Percentiles rank a stretch among this genome's conserved stretches.
These are phyloP conservation scores for Taxawa tesnikishii DNA, from an alignment of 2,329 filamentous ascomycete genomes.

Conservation along the genomic window DNA sequence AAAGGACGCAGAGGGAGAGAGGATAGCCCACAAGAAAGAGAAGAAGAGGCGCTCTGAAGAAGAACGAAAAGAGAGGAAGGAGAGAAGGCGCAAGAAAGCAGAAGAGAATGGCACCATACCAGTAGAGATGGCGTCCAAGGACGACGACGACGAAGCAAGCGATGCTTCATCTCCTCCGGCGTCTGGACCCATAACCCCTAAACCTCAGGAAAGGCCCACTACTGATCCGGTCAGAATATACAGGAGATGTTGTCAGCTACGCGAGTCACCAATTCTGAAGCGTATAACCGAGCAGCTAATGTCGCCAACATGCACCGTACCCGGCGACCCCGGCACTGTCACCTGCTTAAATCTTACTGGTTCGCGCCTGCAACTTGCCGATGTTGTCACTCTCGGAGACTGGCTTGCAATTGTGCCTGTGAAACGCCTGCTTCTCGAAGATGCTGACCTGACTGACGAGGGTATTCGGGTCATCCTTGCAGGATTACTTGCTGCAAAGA, in stretches of 20 bases:
- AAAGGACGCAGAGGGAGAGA: slow-evolving; percentile 16
- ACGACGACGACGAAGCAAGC: slow-evolving; percentile 17
- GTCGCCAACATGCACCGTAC: slow-evolving; percentile 52
- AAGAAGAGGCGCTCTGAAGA: slow-evolving; percentile 95
- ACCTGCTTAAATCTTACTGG: slow-evolving; percentile 72
- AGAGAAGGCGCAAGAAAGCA: slow-evolving; percentile 72
- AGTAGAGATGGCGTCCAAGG: slow-evolving; percentile 66
- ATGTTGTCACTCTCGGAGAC: slow-evolving; percentile 79
- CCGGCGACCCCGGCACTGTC: slow-evolving; percentile 60
- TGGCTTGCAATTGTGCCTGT: slow-evolving; percentile 91
- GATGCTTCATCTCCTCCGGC: slow-evolving; percentile 11
- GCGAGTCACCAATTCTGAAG: slow-evolving; percentile 85
- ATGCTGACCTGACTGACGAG: slow-evolving; percentile 77
- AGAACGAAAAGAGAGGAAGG: slow-evolving; percentile 82
- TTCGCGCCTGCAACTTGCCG: slow-evolving; percentile 70
- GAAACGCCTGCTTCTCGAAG: slow-evolving; percentile 72
- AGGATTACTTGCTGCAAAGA: slow-evolving; percentile 69
- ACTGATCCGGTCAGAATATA: slow-evolving; percentile 90
- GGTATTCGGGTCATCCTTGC: slow-evolving; percentile 77
- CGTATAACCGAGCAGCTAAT: slow-evolving; percentile 82
- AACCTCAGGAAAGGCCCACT: slow-evolving; percentile 58
- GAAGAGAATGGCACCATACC: slow-evolving; percentile 81
- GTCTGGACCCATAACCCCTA: slow-evolving; percentile 20
- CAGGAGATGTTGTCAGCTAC: slow-evolving; percentile 81
- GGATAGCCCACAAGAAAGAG: slow-evolving; percentile 56